Conservation (phyloP, 23 red algal species). For the Gracilariopsis chorda region DNA sequence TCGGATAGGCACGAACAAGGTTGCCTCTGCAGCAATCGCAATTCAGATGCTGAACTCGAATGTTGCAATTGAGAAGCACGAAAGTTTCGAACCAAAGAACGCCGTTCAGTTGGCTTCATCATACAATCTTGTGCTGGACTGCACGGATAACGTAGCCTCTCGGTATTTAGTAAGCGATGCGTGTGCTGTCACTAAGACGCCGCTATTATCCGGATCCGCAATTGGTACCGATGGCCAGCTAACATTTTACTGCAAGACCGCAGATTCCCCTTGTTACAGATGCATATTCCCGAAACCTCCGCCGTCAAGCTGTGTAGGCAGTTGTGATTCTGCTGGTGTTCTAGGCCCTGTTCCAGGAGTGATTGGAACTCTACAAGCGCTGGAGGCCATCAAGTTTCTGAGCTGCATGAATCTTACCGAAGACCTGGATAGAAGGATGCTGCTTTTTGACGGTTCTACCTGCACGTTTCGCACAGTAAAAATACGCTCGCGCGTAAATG, state of each 20-base stretch:
- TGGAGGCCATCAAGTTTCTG: slow-evolving; percentile 87
- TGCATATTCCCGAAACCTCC: slow-evolving; percentile 86
- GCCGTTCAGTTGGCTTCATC: slow-evolving; percentile 27
- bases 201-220: slow-evolving; percentile 88
- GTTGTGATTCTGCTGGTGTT: slow-evolving; percentile 90
- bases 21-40: slow-evolving; percentile 16
- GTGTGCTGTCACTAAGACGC: slow-evolving; percentile 59
- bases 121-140: slow-evolving; percentile 93
- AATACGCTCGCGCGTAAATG: slow-evolving; percentile 37
- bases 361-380: slow-evolving; percentile 82
- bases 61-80: slow-evolving; percentile 23
- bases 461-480: slow-evolving; percentile 64
- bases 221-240: slow-evolving; percentile 92
- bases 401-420: background rate
- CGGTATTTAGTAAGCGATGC: slow-evolving; percentile 92
- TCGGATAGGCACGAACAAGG: slow-evolving; percentile 61
- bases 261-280: slow-evolving; percentile 78
- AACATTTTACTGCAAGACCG: slow-evolving; percentile 43
- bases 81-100: slow-evolving; percentile 15
- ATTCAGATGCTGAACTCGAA: slow-evolving; percentile 60
- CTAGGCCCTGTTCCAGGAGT: slow-evolving; percentile 93
- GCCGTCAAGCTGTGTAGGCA: slow-evolving; percentile 79
- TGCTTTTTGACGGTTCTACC: slow-evolving; percentile 77
- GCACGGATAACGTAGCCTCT: slow-evolving; percentile 89
- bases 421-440: slow-evolving; percentile 52